Percentiles rank a stretch among this genome's conserved stretches.
These are phyloP conservation scores for Haberlea rhodopensis DNA, from an alignment of 257 asterid genomes.

Conservation along the genomic window DNA sequence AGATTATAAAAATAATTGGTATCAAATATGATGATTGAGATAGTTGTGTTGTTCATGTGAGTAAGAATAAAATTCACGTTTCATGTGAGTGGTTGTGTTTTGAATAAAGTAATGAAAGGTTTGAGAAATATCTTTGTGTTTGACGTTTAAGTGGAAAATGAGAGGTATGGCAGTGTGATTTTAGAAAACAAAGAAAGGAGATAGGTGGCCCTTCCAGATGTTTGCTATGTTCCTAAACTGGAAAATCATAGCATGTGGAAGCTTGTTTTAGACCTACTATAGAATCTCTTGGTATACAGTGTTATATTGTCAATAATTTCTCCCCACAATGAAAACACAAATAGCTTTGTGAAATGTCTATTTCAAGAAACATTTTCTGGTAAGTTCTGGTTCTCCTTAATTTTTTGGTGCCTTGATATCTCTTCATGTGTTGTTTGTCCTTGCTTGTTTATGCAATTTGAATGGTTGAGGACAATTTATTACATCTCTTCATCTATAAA, in stretches of 20 bases:
- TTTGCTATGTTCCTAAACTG: no score
- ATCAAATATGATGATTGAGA: not conserved
- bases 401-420: not conserved
- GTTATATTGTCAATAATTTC: conserved; percentile 8
- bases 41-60: not conserved
- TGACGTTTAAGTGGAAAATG: no score
- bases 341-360: conserved; percentile 9
- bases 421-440: not conserved
- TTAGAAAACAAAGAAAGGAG: no score
- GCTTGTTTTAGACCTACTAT: conserved; percentile 6
- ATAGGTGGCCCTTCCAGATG: no score
- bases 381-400: not conserved
- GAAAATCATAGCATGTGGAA: no score
- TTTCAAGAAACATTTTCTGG: not conserved
- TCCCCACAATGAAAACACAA: not conserved
- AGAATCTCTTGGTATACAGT: conserved; percentile 4
- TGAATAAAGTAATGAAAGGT: conserved; percentile 12
- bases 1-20: not conserved
- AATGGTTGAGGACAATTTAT: not conserved
- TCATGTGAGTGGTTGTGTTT: not conserved
- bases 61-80: conserved; percentile 5
- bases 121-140: conserved; percentile 12
- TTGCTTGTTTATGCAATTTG: not conserved
- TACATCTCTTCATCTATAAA: not conserved
- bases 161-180: no score